Conservation (phyloP, 352 stramenopile species). For the Phytophthora constricta region DNA sequence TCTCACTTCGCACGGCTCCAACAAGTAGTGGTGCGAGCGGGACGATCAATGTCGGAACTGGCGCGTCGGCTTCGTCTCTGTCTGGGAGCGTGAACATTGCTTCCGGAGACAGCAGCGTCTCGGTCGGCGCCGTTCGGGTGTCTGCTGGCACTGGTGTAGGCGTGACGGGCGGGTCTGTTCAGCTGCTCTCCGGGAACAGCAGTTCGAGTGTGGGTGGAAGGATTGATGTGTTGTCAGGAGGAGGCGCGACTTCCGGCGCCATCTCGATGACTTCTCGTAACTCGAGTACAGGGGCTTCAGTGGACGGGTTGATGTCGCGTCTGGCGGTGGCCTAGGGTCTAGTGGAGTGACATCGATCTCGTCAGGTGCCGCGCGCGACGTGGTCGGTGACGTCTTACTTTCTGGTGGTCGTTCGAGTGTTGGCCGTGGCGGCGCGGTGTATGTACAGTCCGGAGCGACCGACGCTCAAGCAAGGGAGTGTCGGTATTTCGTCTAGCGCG, state of each 20-base stretch:
- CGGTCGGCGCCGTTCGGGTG: constrained; percentile 13
- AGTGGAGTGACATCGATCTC: constrained; percentile 33
- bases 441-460: constrained; percentile 25
- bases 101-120: constrained; percentile 18
- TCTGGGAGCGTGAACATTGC: constrained; percentile 22
- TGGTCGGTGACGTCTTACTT: constrained; percentile 27
- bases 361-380: constrained; percentile 23
- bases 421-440: constrained; percentile 18
- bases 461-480: constrained; percentile 9
- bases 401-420: constrained; percentile 25
- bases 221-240: constrained; percentile 21
- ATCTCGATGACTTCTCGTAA: constrained; percentile 26
- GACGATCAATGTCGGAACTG: constrained; percentile 14
- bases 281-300: constrained; percentile 18
- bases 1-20: constrained; percentile 22
- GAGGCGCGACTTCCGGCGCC: constrained; percentile 16
- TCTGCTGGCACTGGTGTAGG: constrained; percentile 18
- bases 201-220: constrained; percentile 21
- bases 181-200: constrained; percentile 25
- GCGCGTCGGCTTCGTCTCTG: constrained; percentile 13
- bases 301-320: constrained; percentile 21
- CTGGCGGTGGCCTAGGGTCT: constrained; percentile 30
- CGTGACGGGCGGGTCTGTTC: constrained; percentile 20
- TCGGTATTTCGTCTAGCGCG: constrained; percentile 9
- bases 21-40: constrained; percentile 22